phyloP scores from a whole-genome alignment of 345 rosid species.

The Hibiscus syriacus region DNA sequence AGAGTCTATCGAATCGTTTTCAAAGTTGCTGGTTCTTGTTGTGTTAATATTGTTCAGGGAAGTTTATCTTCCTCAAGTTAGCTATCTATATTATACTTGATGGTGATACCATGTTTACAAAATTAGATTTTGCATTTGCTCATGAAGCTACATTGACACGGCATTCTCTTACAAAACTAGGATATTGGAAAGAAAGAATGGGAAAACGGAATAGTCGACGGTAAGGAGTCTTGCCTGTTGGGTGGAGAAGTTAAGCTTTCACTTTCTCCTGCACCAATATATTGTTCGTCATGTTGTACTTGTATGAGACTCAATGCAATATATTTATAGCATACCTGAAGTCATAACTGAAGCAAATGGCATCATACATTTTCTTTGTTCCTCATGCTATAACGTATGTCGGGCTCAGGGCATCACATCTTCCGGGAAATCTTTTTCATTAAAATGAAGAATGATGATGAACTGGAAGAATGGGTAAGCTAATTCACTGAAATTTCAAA shows the following conservation, averaged over 20 bases:
- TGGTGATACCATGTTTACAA: not conserved
- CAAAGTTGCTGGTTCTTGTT: not conserved
- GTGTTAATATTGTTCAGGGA: not conserved
- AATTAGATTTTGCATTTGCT: not conserved
- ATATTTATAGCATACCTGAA: constrained; percentile 32
- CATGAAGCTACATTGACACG: constrained; percentile 8
- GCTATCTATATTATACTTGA: not conserved
- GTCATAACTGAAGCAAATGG: constrained; percentile 24
- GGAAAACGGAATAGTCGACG: constrained; percentile 7
- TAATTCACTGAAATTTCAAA: not conserved
- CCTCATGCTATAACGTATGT: constrained; percentile 22
- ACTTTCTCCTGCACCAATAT: constrained; percentile 36
- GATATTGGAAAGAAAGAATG: constrained; percentile 14
- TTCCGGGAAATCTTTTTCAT: constrained; percentile 23
- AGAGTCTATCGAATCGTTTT: not conserved
- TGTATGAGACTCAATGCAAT: constrained; percentile 22
- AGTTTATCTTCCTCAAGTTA: not conserved
- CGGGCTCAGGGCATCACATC: constrained; percentile 16
- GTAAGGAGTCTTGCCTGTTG: constrained; percentile 37
- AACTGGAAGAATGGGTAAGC: constrained; percentile 36
- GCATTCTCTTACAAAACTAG: constrained; percentile 16
- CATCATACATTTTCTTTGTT: constrained; percentile 26
- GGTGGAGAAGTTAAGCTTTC: constrained; percentile 28
- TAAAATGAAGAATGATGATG: constrained; percentile 29
- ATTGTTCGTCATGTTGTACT: constrained; percentile 35